Conservation (phyloP, 192 early-diverging fungal genomes). For the Backusella luteola region DNA sequence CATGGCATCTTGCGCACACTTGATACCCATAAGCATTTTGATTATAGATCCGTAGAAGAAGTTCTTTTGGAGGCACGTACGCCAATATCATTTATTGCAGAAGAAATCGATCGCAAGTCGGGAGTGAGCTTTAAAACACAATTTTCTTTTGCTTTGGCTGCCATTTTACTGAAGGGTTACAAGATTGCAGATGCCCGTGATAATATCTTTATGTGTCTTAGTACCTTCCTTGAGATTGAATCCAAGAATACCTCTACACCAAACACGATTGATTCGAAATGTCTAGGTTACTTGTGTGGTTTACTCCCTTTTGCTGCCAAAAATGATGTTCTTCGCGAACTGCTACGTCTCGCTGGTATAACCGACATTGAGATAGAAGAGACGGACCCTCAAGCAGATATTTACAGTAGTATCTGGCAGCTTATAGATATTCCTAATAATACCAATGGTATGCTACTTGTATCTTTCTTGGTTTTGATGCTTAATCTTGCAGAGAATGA, state of each 20-base stretch:
- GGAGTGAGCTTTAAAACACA: constrained; percentile 81
- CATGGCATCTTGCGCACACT: constrained; percentile 68
- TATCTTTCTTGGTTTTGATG: constrained; percentile 65
- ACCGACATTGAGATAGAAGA: constrained; percentile 41
- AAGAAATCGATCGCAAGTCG: constrained; percentile 64
- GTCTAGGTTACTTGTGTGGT: constrained; percentile 75
- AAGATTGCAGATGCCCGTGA: constrained; percentile 70
- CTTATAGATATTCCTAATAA: constrained; percentile 59
- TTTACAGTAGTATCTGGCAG: constrained; percentile 58
- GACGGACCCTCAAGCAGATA: background rate
- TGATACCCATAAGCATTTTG: constrained; percentile 63
- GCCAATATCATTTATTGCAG: constrained; percentile 66
- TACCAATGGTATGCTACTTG: constrained; percentile 54
- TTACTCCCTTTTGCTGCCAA: constrained; percentile 69
- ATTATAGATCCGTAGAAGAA: constrained; percentile 44
- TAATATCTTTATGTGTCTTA: constrained; percentile 61
- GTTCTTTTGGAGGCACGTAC: constrained; percentile 66
- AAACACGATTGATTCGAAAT: constrained; percentile 35
- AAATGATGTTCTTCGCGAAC: constrained; percentile 58
- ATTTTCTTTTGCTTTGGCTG: constrained; percentile 81
- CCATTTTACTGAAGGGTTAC: constrained; percentile 80
- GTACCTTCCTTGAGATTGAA: constrained; percentile 67
- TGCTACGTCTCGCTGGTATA: constrained; percentile 48
- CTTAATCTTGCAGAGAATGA: constrained; percentile 70
- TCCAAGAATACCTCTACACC: constrained; percentile 39